A percentile compares a stretch with the other conserved stretches of the same genome.
These are phyloP conservation scores for Mucor sp. DNA, from an alignment of 371 early-diverging fungal species.

Conservation along the genomic window DNA sequence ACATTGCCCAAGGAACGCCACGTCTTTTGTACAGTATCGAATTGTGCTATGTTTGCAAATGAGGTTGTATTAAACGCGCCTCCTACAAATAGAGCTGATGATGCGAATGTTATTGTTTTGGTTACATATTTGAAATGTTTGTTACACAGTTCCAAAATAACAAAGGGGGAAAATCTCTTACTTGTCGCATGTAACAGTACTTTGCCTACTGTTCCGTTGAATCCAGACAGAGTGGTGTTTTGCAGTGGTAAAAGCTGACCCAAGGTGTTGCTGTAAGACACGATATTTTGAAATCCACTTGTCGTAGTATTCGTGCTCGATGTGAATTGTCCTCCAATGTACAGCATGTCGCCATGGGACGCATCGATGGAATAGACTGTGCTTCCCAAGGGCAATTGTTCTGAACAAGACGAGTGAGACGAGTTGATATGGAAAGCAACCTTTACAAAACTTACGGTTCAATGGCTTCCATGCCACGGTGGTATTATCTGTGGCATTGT, in stretches of 20 bases:
- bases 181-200: slow-evolving; percentile 20
- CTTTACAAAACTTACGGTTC: slow-evolving; percentile 17
- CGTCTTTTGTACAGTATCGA: slow-evolving; percentile 11
- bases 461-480: slow-evolving; percentile 36
- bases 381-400: slow-evolving; percentile 37
- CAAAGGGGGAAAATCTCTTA: slow-evolving; percentile 4
- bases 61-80: slow-evolving; percentile 33
- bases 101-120: not conserved
- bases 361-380: slow-evolving; percentile 39
- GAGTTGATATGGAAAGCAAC: no score
- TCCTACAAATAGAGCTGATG: slow-evolving; percentile 34
- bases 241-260: slow-evolving; percentile 19
- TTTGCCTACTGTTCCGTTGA: slow-evolving; percentile 32
- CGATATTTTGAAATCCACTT: slow-evolving; percentile 26
- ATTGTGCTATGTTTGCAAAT: slow-evolving; percentile 10
- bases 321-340: slow-evolving; percentile 43
- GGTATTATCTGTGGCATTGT: slow-evolving; percentile 18
- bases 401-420: slow-evolving; percentile 15
- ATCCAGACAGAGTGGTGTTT: not conserved
- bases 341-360: slow-evolving; percentile 27
- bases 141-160: not conserved
- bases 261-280: slow-evolving; percentile 26
- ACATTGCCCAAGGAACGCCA: slow-evolving; percentile 34
- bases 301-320: not conserved
- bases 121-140: not conserved